Percentiles rank a stretch among this genome's conserved stretches.
These are phyloP conservation scores for Eucalyptus paniculata DNA, from an alignment of 345 rosid genomes.

Conservation along the genomic window DNA sequence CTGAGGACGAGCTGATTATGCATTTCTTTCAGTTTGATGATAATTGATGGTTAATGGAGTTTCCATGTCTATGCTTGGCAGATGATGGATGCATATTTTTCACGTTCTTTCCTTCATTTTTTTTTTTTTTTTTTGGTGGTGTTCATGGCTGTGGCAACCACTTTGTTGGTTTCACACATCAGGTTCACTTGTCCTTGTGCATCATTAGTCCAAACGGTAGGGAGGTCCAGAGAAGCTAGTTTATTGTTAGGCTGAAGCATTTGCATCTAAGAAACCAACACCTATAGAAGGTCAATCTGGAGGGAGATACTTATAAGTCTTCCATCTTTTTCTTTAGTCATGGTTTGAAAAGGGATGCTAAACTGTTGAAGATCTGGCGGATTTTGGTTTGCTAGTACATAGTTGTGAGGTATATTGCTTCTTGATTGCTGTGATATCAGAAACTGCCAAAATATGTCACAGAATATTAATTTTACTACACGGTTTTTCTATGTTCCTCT, in stretches of 20 bases:
- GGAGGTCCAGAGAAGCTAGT: neutral
- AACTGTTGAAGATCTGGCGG: neutral
- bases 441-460: neutral
- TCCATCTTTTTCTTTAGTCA: neutral
- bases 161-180: neutral
- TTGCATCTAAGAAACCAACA: neutral
- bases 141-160: neutral
- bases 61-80: neutral
- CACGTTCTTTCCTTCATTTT: neutral
- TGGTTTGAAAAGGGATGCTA: neutral
- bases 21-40: slow-evolving; percentile 80
- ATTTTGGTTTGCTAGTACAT: neutral
- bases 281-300: neutral
- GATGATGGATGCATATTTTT: neutral
- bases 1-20: slow-evolving; percentile 61
- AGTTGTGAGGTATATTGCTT: neutral
- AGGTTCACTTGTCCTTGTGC: neutral
- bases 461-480: neutral
- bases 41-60: slow-evolving; percentile 7
- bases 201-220: neutral
- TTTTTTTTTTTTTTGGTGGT: neutral
- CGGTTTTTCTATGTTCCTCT: neutral
- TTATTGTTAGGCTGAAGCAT: neutral
- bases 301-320: neutral
- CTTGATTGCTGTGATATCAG: neutral